Evolutionary conservation across 2,329 filamentous ascomycete genomes (phyloP).

Genomic region (Phialophora expanda): DNA sequence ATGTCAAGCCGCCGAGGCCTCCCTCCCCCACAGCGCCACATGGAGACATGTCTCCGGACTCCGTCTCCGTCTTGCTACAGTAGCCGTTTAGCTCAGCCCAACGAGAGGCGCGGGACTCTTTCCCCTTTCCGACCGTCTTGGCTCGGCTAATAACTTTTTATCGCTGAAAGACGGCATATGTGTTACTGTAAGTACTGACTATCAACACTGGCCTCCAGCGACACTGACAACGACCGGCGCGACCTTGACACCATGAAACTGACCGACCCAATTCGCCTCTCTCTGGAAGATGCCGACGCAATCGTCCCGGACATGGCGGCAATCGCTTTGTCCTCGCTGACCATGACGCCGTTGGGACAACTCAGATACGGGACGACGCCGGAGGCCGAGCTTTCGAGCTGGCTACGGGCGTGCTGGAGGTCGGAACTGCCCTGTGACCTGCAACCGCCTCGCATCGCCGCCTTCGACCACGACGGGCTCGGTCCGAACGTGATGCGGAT

Average conservation of each 20-base stretch:
- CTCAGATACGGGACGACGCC: constrained; percentile 18
- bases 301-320: constrained; percentile 17
- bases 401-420: constrained; percentile 15
- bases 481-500: constrained; percentile 12
- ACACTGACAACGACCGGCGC: no score
- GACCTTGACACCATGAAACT: constrained; percentile 1
- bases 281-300: neutral
- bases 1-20: neutral
- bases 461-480: constrained; percentile 9
- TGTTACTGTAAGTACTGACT: no score
- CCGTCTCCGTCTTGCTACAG: no score
- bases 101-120: no score
- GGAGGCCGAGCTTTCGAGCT: constrained; percentile 12
- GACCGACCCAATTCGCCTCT: constrained; percentile 4
- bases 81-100: no score
- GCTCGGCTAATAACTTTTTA: no score
- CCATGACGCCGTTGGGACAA: constrained; percentile 16
- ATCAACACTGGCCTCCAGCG: no score
- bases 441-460: constrained; percentile 16
- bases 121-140: no score
- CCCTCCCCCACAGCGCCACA: neutral
- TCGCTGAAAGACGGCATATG: no score
- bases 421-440: constrained; percentile 11
- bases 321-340: constrained; percentile 17
- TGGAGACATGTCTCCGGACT: no score